A percentile compares a stretch with the other conserved stretches of the same genome.
phyloP scores from a whole-genome alignment of 768 basidiomycete species.

The Mycena vulgaris region DNA sequence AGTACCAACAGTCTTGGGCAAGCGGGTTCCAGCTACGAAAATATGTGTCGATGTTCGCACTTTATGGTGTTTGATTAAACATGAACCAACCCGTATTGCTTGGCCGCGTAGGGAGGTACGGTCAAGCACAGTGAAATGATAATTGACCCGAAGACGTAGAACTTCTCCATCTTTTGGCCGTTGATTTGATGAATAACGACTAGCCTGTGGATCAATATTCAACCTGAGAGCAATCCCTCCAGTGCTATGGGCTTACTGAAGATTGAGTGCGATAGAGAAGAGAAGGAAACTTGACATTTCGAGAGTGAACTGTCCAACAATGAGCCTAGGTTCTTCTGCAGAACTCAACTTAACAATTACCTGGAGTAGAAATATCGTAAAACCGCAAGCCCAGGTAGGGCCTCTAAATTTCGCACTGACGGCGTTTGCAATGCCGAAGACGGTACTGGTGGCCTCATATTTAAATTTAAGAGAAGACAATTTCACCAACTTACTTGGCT shows the following conservation, averaged over 20 bases:
- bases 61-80: too few relatives aligned
- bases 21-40: slow-evolving; percentile 41
- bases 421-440: slow-evolving; percentile 40
- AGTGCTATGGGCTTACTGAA: slow-evolving; percentile 35
- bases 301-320: slow-evolving; percentile 30
- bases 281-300: slow-evolving; percentile 42
- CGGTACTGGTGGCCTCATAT: slow-evolving; percentile 26
- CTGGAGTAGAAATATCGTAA: slow-evolving; percentile 42
- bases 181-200: slow-evolving; percentile 39
- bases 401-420: slow-evolving; percentile 38
- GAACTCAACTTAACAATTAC: background rate
- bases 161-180: slow-evolving; percentile 40
- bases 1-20: slow-evolving; percentile 42
- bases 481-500: slow-evolving; percentile 40
- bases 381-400: slow-evolving; percentile 36
- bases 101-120: slow-evolving; percentile 41
- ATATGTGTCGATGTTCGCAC: too few relatives aligned
- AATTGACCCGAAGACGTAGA: slow-evolving; percentile 35
- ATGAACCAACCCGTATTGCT: slow-evolving; percentile 40
- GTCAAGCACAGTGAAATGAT: slow-evolving; percentile 30
- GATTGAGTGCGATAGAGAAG: slow-evolving; percentile 42
- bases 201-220: slow-evolving; percentile 25
- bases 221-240: background rate
- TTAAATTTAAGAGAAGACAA: background rate
- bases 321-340: background rate